Percentiles rank a stretch among this genome's conserved stretches.
phyloP scores from a whole-genome alignment of 1,284 basidiomycete species.

The Acaromyces ingoldii region DNA sequence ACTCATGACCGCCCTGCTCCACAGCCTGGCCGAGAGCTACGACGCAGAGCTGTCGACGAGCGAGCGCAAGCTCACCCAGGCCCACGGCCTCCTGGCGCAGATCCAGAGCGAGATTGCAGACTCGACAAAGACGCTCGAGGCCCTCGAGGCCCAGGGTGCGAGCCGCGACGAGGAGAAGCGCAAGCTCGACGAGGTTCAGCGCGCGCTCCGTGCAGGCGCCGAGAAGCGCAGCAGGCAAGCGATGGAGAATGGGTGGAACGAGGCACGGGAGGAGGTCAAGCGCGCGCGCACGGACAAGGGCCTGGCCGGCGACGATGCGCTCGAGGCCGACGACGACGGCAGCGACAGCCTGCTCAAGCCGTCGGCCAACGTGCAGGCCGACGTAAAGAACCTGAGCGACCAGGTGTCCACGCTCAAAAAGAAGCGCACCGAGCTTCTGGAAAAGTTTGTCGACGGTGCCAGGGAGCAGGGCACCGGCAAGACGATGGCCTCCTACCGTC shows the following conservation, averaged over 20 bases:
- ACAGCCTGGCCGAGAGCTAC: constrained; percentile 83
- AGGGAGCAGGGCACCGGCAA: constrained; percentile 41
- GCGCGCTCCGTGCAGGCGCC: constrained; percentile 68
- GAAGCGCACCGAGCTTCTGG: constrained; percentile 22
- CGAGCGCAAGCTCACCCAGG: constrained; percentile 85
- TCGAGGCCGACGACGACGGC: constrained; percentile 1
- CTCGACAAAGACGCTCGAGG: constrained; percentile 57
- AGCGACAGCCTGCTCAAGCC: no score
- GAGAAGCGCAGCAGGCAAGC: constrained; percentile 64
- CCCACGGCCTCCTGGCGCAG: constrained; percentile 75
- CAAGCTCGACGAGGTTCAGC: constrained; percentile 63
- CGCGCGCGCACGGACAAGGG: constrained; percentile 25
- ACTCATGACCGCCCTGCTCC: constrained; percentile 80
- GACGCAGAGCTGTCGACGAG: constrained; percentile 88
- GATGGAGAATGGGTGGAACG: constrained; percentile 31
- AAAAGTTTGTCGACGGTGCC: constrained; percentile 24
- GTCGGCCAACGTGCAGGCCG: no score
- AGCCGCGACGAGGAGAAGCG: constrained; percentile 65
- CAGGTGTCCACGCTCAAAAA: constrained; percentile 16
- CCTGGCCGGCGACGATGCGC: constrained; percentile 16
- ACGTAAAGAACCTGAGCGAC: constrained; percentile 24
- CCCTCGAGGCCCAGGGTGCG: constrained; percentile 61
- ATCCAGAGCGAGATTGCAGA: constrained; percentile 91
- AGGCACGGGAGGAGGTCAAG: constrained; percentile 26
- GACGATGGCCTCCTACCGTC: constrained; percentile 46